A percentile compares a stretch with the other conserved stretches of the same genome.
Evolutionary conservation across 108 stramenopile genomes (phyloP).

Genomic region (Conticribra guillardii): DNA sequence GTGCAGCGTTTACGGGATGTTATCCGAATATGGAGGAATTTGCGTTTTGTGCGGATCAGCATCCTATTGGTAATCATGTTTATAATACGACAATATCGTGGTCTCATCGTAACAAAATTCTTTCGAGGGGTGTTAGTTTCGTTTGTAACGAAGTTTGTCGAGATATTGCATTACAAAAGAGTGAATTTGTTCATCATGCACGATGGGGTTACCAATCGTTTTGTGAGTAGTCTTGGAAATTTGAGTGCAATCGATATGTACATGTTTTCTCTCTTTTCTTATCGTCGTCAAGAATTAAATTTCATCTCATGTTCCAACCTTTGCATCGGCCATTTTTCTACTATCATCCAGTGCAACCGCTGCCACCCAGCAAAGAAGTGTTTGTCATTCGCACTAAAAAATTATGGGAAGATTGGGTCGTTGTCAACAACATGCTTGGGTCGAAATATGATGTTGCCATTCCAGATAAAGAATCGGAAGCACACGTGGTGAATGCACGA

Average conservation of each 20-base stretch:
- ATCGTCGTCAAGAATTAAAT: no score
- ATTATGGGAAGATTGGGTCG: slow-evolving; percentile 65
- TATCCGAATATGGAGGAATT: slow-evolving; percentile 18
- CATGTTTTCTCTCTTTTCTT: background rate
- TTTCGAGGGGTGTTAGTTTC: no score
- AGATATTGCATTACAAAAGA: slow-evolving; percentile 2
- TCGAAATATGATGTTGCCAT: slow-evolving; percentile 6
- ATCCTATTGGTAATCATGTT: background rate
- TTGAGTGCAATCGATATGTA: background rate
- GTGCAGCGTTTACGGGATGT: slow-evolving; percentile 9
- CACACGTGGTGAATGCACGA: slow-evolving; percentile 9
- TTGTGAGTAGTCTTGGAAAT: slow-evolving; percentile 6
- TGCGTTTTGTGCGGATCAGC: slow-evolving; percentile 3
- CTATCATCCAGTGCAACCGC: slow-evolving; percentile 3
- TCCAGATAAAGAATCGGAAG: slow-evolving; percentile 3
- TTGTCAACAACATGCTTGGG: slow-evolving; percentile 49
- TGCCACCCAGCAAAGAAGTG: slow-evolving; percentile 17
- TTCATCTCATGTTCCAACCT: background rate
- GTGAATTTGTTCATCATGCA: slow-evolving; percentile 1
- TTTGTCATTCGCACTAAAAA: slow-evolving; percentile 56
- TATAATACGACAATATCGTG: background rate
- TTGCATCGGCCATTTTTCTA: background rate
- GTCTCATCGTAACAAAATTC: background rate
- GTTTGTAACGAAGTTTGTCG: slow-evolving; percentile 7
- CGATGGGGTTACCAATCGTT: slow-evolving; percentile 11